Evolutionary conservation across 2,329 filamentous ascomycete genomes (phyloP), one percentile per base, ranked within the genome.

Genomic region (Tolypocladium tropicale): DNA sequence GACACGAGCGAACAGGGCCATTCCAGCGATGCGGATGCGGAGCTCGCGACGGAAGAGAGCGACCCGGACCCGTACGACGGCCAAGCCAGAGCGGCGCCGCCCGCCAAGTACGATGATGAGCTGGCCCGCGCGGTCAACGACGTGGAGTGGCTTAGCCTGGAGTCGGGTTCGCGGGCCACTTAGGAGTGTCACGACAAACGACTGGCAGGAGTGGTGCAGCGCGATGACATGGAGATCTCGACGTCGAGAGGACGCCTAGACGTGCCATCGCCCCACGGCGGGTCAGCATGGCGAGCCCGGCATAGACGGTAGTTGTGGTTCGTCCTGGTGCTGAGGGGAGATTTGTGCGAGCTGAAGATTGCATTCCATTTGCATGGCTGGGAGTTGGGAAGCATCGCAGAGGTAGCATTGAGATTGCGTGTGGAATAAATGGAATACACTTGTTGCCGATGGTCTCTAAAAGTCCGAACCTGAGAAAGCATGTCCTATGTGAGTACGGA

Each of bases 1-100:
- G 68, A 71, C 28, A 69, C 65, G 4, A 71, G 68, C 56, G 70
- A 71, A 34, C 61, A 61, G 10, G 64, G 60, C 2, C 66, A 66
- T 37, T 69, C 67, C 3, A 70, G 68, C 53, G 69, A 72, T 10
- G 63, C 60, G 1, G 64, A 65, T 21, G 62, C 53, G 7, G 68
- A 70, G 46, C 62, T 59, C n/a, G 68, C 59, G 3, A 68, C 68
- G 6, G 69, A 71, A 25, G 64, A 66, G 28, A 72, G 70, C 33
- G 70, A 72, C 16, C 62, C 64, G 0, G 68, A 71, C 6, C 63
- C 63, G 7, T 66, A 62, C 50, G 66, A 70, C n/a, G 59, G 49
- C 21, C 54, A 41, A 10, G n/a, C 30, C 36, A 49, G 33, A 41
- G 43, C 7, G 43, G 25, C 25, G 7, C 25, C 11, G 25, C 46